Evolutionary conservation across 169 alveolate species (phyloP).

Genomic region (Plasmodium gaboni): DNA sequence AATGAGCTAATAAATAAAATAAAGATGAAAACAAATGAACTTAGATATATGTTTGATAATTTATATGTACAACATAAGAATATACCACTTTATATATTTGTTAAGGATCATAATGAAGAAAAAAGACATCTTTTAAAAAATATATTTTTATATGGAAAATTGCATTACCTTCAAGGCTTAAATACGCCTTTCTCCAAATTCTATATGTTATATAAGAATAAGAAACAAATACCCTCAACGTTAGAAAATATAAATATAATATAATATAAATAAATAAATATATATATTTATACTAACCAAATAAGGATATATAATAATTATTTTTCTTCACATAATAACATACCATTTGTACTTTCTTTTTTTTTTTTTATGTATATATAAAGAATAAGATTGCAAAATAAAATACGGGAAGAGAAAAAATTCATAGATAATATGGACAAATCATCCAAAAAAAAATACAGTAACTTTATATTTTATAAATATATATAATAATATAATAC

Average conservation of each 20-base stretch:
- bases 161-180: conserved; percentile 47
- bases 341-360: conserved; percentile 1
- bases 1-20: conserved; percentile 41
- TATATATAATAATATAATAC: no score
- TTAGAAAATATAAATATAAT: not conserved
- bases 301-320: no score
- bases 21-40: conserved; percentile 31
- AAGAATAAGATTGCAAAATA: conserved; percentile 3
- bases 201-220: conserved; percentile 24
- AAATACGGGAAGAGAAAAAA: conserved; percentile 33
- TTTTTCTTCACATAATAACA: no score
- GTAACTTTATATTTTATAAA: not conserved
- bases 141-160: conserved; percentile 24
- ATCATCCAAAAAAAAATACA: conserved; percentile 30
- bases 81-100: conserved; percentile 52
- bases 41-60: conserved; percentile 29
- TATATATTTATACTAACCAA: no score
- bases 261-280: no score
- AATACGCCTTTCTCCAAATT: conserved; percentile 65
- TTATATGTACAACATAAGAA: conserved; percentile 19
- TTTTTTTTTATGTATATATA: not conserved
- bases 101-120: conserved; percentile 41
- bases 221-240: not conserved
- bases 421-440: conserved; percentile 17
- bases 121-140: conserved; percentile 26